Base-by-base conservation (phyloP, 768 basidiomycete genomes). In the Lactarius sanguifluus region DNA sequence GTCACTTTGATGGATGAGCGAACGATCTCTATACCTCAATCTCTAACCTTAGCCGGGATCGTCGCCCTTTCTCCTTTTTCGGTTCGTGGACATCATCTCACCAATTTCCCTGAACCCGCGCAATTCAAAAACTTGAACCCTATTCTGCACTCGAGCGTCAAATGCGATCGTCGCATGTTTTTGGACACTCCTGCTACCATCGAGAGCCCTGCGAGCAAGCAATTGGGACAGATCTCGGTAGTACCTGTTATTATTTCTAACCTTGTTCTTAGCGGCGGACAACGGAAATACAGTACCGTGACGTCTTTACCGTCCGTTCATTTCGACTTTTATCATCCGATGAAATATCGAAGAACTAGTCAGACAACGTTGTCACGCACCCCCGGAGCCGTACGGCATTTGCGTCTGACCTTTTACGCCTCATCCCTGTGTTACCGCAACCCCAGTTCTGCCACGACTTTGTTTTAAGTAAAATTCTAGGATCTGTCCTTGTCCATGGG, bases 361-460 rank as follows among this genome's bases (percentile, higher is more conserved):
- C 45, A n/a, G 20, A 23, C 41, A 23, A 23, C 25, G 23, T 5
- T 25, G 50, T 52, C 50, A 25, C 25, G 25, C 25, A 23, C 50
- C 47, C 23, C 45, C 13, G 8, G 50, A 47, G 61, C 61, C 54
- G 56, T 62, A 66, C 57, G 36, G 55, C 47, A 58, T 62, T 41
- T 40, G 57, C 30, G 30, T 50, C 32, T 32, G 4, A 30, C 40
- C 52, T 12, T 65, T 36, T 32, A 2, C 25, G 5, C 54, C 20
- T 41, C 32, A 41, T 38, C 30, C 45, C 66, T 34, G 34, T 40
- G 61, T 34, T 25, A 43, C 50, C 1, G 38, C 15, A 45, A 59
- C 66, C 62, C 66, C 66, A 67, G 59, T 64, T 59, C 62, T 40
- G 57, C 40, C 38, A 41, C 41, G 12, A 30, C 34, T 45, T 59